phyloP scores from a whole-genome alignment of 352 stramenopile genomes.

The Phytophthora pistaciae region DNA sequence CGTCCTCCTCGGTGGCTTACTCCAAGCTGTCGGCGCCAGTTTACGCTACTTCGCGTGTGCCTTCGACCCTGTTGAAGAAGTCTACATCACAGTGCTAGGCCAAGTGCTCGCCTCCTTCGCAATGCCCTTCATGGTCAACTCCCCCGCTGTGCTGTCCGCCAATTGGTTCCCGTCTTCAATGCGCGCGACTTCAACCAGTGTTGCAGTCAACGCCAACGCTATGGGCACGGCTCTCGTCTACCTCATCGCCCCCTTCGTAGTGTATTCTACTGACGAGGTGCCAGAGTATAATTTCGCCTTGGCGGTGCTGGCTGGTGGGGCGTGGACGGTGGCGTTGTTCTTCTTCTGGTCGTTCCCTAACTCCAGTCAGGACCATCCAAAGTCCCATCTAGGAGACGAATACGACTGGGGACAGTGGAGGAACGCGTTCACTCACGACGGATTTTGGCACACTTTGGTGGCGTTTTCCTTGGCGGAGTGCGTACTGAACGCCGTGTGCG shows the following conservation, averaged over 20 bases:
- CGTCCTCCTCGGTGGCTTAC: constrained; percentile 57
- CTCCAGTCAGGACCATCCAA: constrained; percentile 36
- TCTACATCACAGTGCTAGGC: constrained; percentile 52
- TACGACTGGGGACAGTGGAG: constrained; percentile 80
- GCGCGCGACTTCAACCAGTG: constrained; percentile 68
- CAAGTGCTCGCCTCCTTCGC: constrained; percentile 69
- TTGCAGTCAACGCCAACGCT: constrained; percentile 75
- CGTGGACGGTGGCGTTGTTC: constrained; percentile 28
- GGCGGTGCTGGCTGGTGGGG: constrained; percentile 34
- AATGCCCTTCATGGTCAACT: constrained; percentile 88
- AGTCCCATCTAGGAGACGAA: constrained; percentile 62
- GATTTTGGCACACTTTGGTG: constrained; percentile 67
- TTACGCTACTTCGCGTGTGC: constrained; percentile 55
- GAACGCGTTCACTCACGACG: constrained; percentile 60
- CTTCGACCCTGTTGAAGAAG: constrained; percentile 28
- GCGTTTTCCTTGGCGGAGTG: constrained; percentile 74
- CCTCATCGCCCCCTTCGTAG: constrained; percentile 57
- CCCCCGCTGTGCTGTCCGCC: constrained; percentile 66
- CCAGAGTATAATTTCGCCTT: constrained; percentile 58
- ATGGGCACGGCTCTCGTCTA: constrained; percentile 74
- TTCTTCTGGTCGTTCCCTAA: constrained; percentile 63
- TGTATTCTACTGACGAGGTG: constrained; percentile 43
- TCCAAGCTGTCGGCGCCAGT: constrained; percentile 57
- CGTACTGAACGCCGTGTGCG: constrained; percentile 71
- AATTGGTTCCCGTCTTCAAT: constrained; percentile 79